Evolutionary conservation across 495 filamentous ascomycete species (phyloP), one percentile per base, ranked within the genome.

Genomic region (Sordaria brevicollis): DNA sequence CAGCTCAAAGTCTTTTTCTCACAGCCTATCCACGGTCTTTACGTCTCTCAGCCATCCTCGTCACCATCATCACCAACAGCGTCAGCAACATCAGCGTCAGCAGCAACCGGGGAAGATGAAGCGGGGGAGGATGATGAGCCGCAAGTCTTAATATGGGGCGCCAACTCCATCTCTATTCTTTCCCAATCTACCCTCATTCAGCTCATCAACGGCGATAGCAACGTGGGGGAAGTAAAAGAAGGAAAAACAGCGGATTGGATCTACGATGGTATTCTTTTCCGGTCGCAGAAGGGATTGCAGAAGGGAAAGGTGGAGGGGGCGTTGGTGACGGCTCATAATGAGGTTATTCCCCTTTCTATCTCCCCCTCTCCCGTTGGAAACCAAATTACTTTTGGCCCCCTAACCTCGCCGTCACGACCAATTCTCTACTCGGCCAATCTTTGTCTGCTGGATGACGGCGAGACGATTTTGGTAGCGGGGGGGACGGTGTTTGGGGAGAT

Each of bases 401-500:
- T 92, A 1, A 82, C 83, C 11, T 88, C 89, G 4, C 92, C 91
- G 7, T 93, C 93, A 9, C 86, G 90, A 67, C 95, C 92, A 5
- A 93, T 96, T 68, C 85, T 99, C 15, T 99, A 95, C 76, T 92
- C 93, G 11, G 94, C 93, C 1, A 87, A 93, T 72, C 78, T 94
- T 29, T 74, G 85, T 41, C 88, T 87, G 76, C 77, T 87, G n/a
- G 84, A 85, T 11, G 29, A 77, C 3, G 85, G 83, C 43, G 8
- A 5, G 3, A 80, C 81, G 43, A 76, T 97, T 37, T 83, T 98
- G 33, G 84, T 97, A 15, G 92, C 93, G 34, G 91, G 92, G 2
- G 95, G 95, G 1, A 97, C 96, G 0, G 93, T 92, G 0, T 97
- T 97, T 78, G 95, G 95, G 1, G 93, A 98, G 77, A 90, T 97